Conservation (phyloP, 805 yeast species). For the Yarrowia sp. region DNA sequence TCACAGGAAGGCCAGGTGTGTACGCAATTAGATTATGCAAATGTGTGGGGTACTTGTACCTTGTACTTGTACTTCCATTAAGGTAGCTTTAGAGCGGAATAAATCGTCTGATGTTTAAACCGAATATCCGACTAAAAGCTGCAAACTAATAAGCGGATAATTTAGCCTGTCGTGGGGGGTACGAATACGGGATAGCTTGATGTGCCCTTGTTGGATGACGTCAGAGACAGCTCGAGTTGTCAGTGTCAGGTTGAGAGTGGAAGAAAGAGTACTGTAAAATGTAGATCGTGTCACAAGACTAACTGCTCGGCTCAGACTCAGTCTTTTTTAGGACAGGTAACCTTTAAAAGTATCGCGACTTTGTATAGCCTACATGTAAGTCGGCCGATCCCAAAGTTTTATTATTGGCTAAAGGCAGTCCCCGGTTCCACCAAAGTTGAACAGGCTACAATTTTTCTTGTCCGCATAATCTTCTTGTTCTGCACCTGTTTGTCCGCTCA, state of each 20-base stretch:
- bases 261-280: background rate
- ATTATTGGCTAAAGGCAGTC: background rate
- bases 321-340: background rate
- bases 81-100: background rate
- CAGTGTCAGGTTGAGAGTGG: background rate
- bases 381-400: slow-evolving; percentile 2
- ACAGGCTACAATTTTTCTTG: background rate
- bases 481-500: too few relatives aligned
- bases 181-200: background rate
- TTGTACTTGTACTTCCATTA: too few relatives aligned
- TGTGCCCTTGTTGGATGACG: background rate
- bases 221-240: too few relatives aligned
- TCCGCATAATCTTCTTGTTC: background rate
- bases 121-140: background rate
- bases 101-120: slow-evolving; percentile 6
- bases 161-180: background rate
- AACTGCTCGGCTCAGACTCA: background rate
- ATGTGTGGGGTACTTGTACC: background rate
- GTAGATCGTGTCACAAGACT: background rate
- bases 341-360: background rate
- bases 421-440: background rate
- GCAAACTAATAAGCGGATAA: background rate
- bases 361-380: background rate
- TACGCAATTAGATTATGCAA: slow-evolving; percentile 15
- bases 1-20: background rate